These are phyloP conservation scores for Ramularia endophylla DNA, from an alignment of 2,329 filamentous ascomycete species.

Conservation along the genomic window DNA sequence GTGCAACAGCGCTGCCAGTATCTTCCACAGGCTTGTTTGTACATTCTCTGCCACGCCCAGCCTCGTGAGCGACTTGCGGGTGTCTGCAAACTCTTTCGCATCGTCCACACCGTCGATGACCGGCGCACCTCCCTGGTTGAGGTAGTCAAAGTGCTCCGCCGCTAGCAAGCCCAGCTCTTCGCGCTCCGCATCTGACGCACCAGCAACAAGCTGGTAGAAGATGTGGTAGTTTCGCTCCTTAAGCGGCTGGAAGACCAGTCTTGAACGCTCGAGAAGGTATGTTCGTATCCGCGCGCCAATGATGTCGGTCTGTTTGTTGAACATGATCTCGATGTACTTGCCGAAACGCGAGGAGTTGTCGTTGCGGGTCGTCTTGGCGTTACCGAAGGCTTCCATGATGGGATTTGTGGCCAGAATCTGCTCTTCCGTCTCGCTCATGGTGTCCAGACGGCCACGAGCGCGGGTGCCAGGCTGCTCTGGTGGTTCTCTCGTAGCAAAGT, in stretches of 20 bases:
- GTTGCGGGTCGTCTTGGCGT: slow-evolving; percentile 99
- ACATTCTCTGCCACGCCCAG: slow-evolving; percentile 73
- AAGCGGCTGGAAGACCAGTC: slow-evolving; percentile 92
- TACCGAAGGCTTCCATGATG: slow-evolving; percentile 99
- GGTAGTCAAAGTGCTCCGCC: slow-evolving; percentile 87
- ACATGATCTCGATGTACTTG: slow-evolving; percentile 99
- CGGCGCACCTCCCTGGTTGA: slow-evolving; percentile 90
- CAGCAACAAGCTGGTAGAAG: slow-evolving; percentile 94
- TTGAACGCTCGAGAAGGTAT: slow-evolving; percentile 89
- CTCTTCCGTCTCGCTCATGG: slow-evolving; percentile 97
- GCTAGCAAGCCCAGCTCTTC: slow-evolving; percentile 73
- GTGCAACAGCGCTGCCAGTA: slow-evolving; percentile 86
- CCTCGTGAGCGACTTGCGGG: slow-evolving; percentile 75
- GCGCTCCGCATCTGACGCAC: slow-evolving; percentile 77
- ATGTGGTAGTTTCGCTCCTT: slow-evolving; percentile 99
- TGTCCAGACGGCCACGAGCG: slow-evolving; percentile 64
- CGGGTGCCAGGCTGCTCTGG: slow-evolving; percentile 78
- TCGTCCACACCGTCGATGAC: slow-evolving; percentile 93
- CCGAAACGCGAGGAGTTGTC: slow-evolving; percentile 99
- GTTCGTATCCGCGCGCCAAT: slow-evolving; percentile 97
- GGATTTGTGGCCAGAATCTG: slow-evolving; percentile 97
- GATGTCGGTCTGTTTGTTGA: slow-evolving; percentile 89
- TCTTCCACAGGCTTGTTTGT: slow-evolving; percentile 79
- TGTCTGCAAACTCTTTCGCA: slow-evolving; percentile 86
- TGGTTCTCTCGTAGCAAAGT: slow-evolving; percentile 95